Evolutionary conservation across 192 early-diverging fungal genomes (phyloP).

Genomic region (Backusella macrospora): DNA sequence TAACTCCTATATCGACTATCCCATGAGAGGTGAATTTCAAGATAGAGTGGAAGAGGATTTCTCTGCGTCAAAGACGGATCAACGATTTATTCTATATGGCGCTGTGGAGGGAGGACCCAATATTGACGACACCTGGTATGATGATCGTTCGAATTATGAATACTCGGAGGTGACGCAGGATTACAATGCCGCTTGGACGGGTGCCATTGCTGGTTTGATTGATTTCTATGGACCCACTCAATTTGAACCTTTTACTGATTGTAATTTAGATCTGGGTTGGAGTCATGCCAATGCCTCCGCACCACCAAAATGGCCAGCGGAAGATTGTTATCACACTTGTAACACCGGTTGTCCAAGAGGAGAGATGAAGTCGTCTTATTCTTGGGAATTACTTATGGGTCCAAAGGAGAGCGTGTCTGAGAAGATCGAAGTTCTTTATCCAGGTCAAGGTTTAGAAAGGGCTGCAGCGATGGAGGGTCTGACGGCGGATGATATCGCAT

Average conservation of each 20-base stretch:
- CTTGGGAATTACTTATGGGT: conserved; percentile 35
- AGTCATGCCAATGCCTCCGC: conserved; percentile 39
- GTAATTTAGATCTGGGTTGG: conserved; percentile 42
- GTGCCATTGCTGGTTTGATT: conserved; percentile 43
- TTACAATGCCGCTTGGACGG: conserved; percentile 44
- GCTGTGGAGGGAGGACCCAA: conserved; percentile 60
- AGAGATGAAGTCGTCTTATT: conserved; percentile 33
- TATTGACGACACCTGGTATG: conserved; percentile 54
- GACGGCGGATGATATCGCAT: neutral
- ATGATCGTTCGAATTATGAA: conserved; percentile 52
- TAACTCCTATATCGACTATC: conserved; percentile 58
- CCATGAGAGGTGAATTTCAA: conserved; percentile 50
- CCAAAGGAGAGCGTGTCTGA: conserved; percentile 3
- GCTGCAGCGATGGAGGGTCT: conserved; percentile 22
- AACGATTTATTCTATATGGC: conserved; percentile 59
- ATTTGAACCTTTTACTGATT: conserved; percentile 44
- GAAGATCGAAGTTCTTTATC: conserved; percentile 26
- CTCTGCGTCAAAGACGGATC: conserved; percentile 38
- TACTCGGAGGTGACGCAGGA: conserved; percentile 56
- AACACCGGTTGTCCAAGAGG: conserved; percentile 43
- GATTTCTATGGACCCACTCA: conserved; percentile 39
- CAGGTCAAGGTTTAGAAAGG: conserved; percentile 20
- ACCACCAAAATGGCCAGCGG: conserved; percentile 38
- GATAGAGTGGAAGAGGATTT: conserved; percentile 53
- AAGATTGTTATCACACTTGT: conserved; percentile 48